Evolutionary conservation across 352 stramenopile species (phyloP).

Genomic region (Phytophthora capsici): DNA sequence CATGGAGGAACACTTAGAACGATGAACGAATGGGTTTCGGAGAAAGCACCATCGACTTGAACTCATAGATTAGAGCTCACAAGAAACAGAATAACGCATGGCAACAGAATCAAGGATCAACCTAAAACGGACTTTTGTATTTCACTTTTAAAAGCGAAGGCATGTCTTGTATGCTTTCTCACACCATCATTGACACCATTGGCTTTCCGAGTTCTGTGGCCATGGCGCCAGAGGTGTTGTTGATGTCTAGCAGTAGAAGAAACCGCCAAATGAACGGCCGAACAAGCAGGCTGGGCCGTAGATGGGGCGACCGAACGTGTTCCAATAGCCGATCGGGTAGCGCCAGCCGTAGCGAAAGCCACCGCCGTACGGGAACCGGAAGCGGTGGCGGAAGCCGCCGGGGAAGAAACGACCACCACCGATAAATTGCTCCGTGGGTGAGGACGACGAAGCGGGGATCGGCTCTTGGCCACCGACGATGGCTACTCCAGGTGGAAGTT

Average conservation of each 20-base stretch:
- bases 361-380: slow-evolving; percentile 38
- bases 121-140: too few relatives aligned
- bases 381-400: slow-evolving; percentile 31
- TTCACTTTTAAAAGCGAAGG: too few relatives aligned
- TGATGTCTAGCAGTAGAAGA: slow-evolving; percentile 49
- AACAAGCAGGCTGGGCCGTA: slow-evolving; percentile 42
- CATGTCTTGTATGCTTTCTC: too few relatives aligned
- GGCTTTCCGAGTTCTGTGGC: not conserved
- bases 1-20: too few relatives aligned
- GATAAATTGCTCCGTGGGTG: slow-evolving; percentile 15
- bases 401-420: not conserved
- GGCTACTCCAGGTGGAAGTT: slow-evolving; percentile 17
- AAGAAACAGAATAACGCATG: too few relatives aligned
- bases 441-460: slow-evolving; percentile 3
- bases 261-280: slow-evolving; percentile 35
- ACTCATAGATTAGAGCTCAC: too few relatives aligned
- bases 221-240: not conserved
- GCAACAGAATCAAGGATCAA: too few relatives aligned
- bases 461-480: slow-evolving; percentile 20
- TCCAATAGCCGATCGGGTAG: slow-evolving; percentile 38
- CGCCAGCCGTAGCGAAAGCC: slow-evolving; percentile 48
- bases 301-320: slow-evolving; percentile 11
- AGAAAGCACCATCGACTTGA: too few relatives aligned
- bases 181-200: too few relatives aligned
- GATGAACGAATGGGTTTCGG: too few relatives aligned